A percentile compares a stretch with the other conserved stretches of the same genome.
phyloP scores from a whole-genome alignment of 1,284 basidiomycete species.

The Moesziomyces antarcticus region DNA sequence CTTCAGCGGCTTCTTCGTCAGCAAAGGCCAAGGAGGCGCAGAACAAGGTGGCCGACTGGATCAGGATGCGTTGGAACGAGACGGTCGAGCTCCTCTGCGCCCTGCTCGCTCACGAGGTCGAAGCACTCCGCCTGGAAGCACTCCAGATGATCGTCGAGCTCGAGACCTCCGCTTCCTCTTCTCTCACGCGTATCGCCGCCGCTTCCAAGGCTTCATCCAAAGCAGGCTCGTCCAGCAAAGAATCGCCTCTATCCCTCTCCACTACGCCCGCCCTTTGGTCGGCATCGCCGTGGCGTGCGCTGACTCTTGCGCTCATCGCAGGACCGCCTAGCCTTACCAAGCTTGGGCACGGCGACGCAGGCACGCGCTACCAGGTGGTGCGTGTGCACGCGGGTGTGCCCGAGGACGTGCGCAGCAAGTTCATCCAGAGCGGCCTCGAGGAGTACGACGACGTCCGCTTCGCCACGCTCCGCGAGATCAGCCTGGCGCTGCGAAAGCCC shows the following conservation, averaged over 20 bases:
- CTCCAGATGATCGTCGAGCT: conserved; percentile 44
- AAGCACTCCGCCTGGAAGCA: conserved; percentile 34
- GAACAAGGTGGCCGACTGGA: conserved; percentile 52
- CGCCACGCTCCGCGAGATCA: conserved; percentile 88
- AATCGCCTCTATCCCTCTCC: neutral
- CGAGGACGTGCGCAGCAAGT: conserved; percentile 53
- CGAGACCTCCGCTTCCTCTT: conserved; percentile 39
- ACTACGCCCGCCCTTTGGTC: conserved; percentile 35
- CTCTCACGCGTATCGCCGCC: conserved; percentile 20
- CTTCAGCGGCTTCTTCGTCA: neutral
- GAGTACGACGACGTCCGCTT: conserved; percentile 81
- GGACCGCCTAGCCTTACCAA: conserved; percentile 40
- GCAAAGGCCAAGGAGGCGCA: conserved; percentile 32
- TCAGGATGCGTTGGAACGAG: conserved; percentile 61
- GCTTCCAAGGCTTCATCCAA: conserved; percentile 11
- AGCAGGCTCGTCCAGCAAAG: conserved; percentile 11
- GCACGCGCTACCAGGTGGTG: conserved; percentile 22
- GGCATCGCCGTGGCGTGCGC: conserved; percentile 45
- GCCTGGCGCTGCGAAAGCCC: conserved; percentile 36
- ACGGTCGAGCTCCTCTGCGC: conserved; percentile 50
- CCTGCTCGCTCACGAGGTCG: conserved; percentile 37
- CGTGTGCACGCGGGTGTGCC: conserved; percentile 30
- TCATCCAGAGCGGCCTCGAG: conserved; percentile 57
- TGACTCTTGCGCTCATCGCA: conserved; percentile 43
- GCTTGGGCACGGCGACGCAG: conserved; percentile 34